phyloP scores from a whole-genome alignment of 768 basidiomycete species.

The Tylopilus cervinicoccineus region DNA sequence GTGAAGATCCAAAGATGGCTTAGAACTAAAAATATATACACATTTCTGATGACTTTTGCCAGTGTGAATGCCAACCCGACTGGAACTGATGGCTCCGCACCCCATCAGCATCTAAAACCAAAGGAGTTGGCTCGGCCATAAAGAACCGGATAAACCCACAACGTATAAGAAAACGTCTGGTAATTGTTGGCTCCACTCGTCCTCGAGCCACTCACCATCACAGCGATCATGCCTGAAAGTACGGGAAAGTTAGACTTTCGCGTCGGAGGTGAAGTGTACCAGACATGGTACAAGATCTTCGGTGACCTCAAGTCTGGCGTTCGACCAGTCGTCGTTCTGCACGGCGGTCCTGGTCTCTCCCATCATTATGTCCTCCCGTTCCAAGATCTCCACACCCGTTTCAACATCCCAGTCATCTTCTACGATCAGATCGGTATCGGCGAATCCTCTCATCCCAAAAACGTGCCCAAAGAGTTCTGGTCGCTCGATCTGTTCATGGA shows the following conservation, averaged over 20 bases:
- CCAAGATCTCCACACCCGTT: conserved; percentile 29
- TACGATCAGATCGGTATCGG: conserved; percentile 51
- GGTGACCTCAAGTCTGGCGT: conserved; percentile 35
- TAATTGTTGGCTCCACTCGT: neutral
- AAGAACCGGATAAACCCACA: too few species aligned
- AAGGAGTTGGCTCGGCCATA: neutral
- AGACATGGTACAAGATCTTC: conserved; percentile 43
- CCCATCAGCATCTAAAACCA: neutral
- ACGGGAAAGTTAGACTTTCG: conserved; percentile 22
- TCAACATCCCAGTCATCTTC: conserved; percentile 40
- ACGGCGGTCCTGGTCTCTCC: conserved; percentile 42
- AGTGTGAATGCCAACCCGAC: neutral
- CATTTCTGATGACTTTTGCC: neutral
- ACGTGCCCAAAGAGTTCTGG: conserved; percentile 33
- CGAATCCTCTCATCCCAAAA: conserved; percentile 39
- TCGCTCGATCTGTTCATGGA: conserved; percentile 48
- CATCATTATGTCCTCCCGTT: conserved; percentile 41
- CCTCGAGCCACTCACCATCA: neutral
- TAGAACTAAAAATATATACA: neutral
- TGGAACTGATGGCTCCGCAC: neutral
- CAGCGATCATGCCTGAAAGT: conserved; percentile 17
- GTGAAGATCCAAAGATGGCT: neutral
- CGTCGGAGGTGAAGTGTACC: conserved; percentile 23
- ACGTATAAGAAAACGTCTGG: neutral
- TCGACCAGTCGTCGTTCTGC: conserved; percentile 39